Conservation (phyloP, 2,329 filamentous ascomycete species). For the Talaromyces verruculosus region DNA sequence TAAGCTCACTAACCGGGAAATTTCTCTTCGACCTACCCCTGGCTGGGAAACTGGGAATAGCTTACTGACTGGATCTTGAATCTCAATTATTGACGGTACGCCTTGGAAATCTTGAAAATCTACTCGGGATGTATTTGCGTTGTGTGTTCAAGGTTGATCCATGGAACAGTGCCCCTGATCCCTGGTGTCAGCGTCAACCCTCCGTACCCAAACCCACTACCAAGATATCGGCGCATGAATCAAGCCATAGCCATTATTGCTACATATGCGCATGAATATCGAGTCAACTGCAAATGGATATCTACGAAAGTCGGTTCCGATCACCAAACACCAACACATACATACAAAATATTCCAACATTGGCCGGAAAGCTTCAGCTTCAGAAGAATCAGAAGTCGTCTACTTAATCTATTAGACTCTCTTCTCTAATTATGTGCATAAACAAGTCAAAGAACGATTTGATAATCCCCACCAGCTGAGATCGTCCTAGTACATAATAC, state of each 20-base stretch:
- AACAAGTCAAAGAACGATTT: constrained; percentile 2
- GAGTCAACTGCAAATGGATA: neutral
- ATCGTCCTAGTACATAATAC: neutral
- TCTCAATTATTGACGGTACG: neutral
- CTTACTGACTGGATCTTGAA: neutral
- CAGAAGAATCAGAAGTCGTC: neutral
- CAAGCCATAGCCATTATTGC: neutral
- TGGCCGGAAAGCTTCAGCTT: neutral
- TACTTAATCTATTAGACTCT: neutral
- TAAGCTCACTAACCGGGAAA: neutral
- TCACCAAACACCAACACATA: neutral
- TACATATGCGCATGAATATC: neutral
- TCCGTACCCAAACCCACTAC: neutral
- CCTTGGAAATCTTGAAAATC: neutral
- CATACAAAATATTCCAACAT: neutral
- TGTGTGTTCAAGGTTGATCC: neutral
- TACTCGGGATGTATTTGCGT: neutral
- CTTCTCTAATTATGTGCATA: neutral
- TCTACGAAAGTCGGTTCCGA: neutral
- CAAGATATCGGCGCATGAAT: neutral
- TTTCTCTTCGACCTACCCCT: neutral
- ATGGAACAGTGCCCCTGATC: neutral
- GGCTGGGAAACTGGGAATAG: neutral
- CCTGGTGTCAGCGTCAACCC: neutral
- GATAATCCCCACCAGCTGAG: constrained; percentile 5